phyloP scores from a whole-genome alignment of 75 land plant species.

The Gnetum montanum region DNA sequence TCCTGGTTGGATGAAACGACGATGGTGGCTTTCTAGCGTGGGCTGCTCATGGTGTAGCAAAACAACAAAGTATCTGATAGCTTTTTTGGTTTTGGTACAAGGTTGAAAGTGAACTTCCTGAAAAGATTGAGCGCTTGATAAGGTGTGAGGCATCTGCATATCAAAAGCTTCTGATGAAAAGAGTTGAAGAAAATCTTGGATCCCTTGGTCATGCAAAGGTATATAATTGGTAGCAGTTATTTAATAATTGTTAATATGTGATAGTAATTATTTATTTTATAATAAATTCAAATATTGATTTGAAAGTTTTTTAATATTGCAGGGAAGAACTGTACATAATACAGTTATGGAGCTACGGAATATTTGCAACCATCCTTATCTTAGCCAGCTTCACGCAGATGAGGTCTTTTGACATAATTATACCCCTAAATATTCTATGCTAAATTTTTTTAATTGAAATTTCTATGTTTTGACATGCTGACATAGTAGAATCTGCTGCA shows the following conservation, averaged over 20 bases:
- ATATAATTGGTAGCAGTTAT: conserved; percentile 8
- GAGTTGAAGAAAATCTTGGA: conserved; percentile 96
- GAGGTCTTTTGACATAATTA: conserved; percentile 54
- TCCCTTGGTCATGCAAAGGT: conserved; percentile 80
- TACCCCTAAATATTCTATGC: background rate
- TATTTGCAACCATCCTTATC: conserved; percentile 98
- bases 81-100: too few species aligned
- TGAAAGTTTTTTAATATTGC: conserved; percentile 8
- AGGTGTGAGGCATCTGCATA: conserved; percentile 98
- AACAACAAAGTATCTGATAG: too few species aligned
- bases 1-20: too few species aligned
- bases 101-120: conserved; percentile 99
- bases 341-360: conserved; percentile 99
- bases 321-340: conserved; percentile 92
- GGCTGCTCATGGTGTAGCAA: too few species aligned
- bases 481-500: conserved; percentile 10
- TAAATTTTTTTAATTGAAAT: too few species aligned
- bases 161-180: conserved; percentile 94
- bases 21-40: too few species aligned
- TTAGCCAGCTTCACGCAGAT: conserved; percentile 94
- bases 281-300: background rate
- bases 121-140: conserved; percentile 91
- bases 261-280: background rate
- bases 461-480: background rate
- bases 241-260: background rate